Base-by-base conservation (phyloP, 2,329 filamentous ascomycete species). In the Chrysosporium keratinophilum region DNA sequence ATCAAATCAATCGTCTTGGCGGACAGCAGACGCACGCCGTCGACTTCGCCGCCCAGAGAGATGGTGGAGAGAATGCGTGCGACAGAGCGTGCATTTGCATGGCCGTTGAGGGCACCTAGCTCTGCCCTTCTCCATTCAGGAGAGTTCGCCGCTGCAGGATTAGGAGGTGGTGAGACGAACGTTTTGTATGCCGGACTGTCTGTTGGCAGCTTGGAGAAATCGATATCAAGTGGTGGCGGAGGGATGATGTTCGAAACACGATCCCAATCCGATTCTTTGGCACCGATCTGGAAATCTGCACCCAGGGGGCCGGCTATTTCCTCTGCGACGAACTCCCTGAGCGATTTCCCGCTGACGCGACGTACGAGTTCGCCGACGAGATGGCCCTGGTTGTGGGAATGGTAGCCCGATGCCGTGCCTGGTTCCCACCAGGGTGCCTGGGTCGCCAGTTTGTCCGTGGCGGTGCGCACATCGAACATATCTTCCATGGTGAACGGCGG, bases 201-300 rank as follows among this genome's bases (percentile, higher is more conserved):
- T 4, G 23, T 7, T 3, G 23, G 23, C 3, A 28, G 23, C 3
- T 7, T 28, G 23, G 3, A 4, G 3, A 28, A 28, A 28, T 28
- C 23, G 23, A 28, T 28, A 28, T 28, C 7, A 7, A 28, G 23
- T 28, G 23, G 23, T 7, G 23, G 23, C 3, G 23, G 23, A 4
- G 23, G 23, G 3, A 28, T 28, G 3, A 73, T 55, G 5, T 69
- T 62, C 0, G 71, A 65, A 2, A 74, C 60, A 7, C 75, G 74
- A 2, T 56, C 39, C 66, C 66, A 71, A 55, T 76, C 70, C 5
- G 67, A 59, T 47, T 78, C 71, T 1, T 57, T 47, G 1, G 70
- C 63, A 0, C 75, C 75, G 14, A 78, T 64, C 41, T 71, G 68
- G 52, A 76, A 77, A 58, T 78, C 76, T 1, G 75, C 75, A 0